Evolutionary conservation across 2,329 filamentous ascomycete genomes (phyloP), one percentile per base, ranked within the genome.

Genomic region (Arthrobotrys pseudoclavata): DNA sequence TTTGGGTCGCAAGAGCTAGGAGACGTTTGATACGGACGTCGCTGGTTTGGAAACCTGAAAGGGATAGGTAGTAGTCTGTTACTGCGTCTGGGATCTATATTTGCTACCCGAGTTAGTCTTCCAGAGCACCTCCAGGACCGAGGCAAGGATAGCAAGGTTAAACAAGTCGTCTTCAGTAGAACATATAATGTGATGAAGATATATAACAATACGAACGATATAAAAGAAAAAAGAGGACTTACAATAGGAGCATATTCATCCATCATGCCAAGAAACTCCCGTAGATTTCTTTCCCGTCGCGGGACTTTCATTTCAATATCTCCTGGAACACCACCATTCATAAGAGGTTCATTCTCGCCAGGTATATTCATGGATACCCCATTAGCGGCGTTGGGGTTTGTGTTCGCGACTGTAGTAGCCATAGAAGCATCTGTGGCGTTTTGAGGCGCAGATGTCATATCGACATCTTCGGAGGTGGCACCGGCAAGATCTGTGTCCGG

Each of bases 221-320:
- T 47, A 15, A 40, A 42, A 45, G 22, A 40, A 10, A 26, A 60
- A 63, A 26, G 45, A n/a, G 67, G 55, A 86, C 91, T 80, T 88
- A 97, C 94, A 82, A 99, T 97, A 10, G 96, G 96, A 77, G 96
- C 94, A 85, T 96, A 98, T 82, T 99, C 96, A 83, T 99, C 96
- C 91, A 99, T 98, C 87, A 97, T 97, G 80, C 89, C 88, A 18
- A 99, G 85, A 83, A 99, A 97, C 84, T 98, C 95, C 82, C 94
- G 92, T 80, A 99, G 86, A 45, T 92, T 97, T 20, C 91, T 91
- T 85, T 99, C 96, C 85, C 98, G 98, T 83, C 94, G 93, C 64
- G 91, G 72, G 20, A 40, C 64, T 31, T 64, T 29, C 52, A 53
- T 50, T 0, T 74, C 75, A 0, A 69, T 20, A 20, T 69, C 75